Percentiles rank a stretch among this genome's conserved stretches.
Evolutionary conservation across 257 asterid species (phyloP).

Genomic region (Solanum appendiculatum): DNA sequence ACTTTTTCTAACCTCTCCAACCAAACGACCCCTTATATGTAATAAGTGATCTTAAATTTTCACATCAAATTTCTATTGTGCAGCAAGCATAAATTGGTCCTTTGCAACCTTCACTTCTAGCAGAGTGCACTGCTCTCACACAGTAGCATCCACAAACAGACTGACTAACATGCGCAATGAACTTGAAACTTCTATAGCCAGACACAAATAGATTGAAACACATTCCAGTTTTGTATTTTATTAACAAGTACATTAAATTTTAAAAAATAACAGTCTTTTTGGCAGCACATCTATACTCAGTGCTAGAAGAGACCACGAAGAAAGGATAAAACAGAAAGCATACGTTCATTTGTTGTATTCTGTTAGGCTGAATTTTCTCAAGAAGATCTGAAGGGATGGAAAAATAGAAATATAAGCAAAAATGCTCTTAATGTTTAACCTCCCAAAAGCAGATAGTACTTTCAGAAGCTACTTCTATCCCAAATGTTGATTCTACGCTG

Average conservation of each 20-base stretch:
- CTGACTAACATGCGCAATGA: background rate
- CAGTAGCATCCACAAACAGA: background rate
- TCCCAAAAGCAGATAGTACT: background rate
- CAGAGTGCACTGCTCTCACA: background rate
- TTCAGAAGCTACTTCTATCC: background rate
- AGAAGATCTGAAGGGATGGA: background rate
- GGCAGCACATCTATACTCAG: background rate
- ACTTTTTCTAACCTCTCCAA: background rate
- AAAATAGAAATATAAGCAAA: background rate
- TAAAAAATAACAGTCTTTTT: background rate
- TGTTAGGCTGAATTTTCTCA: background rate
- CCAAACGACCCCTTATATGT: background rate
- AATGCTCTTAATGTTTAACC: background rate
- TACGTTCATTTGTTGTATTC: background rate
- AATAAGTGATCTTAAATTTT: background rate
- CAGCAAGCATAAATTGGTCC: background rate
- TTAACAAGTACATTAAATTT: background rate
- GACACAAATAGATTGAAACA: background rate
- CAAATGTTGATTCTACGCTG: background rate
- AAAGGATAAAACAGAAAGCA: background rate
- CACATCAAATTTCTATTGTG: background rate
- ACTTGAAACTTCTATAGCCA: background rate
- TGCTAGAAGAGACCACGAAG: background rate
- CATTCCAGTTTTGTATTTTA: background rate
- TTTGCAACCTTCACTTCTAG: background rate